Evolutionary conservation across 805 yeast species (phyloP).

Genomic region (Maudiozyma bulderi): DNA sequence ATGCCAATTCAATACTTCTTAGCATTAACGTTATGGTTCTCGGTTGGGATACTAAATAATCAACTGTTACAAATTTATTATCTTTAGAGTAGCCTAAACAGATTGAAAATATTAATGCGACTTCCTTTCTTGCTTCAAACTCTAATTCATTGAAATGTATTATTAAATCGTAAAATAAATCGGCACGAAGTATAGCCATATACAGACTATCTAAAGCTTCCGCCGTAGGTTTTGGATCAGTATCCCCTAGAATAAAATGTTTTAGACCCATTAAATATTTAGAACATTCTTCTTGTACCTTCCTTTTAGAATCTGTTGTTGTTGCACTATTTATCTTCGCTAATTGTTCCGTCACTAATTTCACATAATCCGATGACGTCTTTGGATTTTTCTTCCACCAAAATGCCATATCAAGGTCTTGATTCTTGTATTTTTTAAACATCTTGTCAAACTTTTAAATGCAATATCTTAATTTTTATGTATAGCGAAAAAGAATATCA

Average conservation of each 20-base stretch:
- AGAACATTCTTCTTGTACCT: constrained; percentile 63
- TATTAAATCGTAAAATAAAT: constrained; percentile 55
- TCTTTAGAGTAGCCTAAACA: constrained; percentile 72
- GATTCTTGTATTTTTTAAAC: constrained; percentile 25
- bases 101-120: constrained; percentile 59
- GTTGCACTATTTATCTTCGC: constrained; percentile 42
- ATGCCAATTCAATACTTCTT: constrained; percentile 58
- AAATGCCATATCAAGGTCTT: constrained; percentile 59
- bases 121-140: constrained; percentile 85
- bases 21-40: constrained; percentile 53
- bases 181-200: constrained; percentile 67
- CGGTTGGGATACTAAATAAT: constrained; percentile 62
- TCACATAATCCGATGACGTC: constrained; percentile 76
- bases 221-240: constrained; percentile 44
- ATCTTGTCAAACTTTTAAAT: constrained; percentile 3
- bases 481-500: too few relatives aligned
- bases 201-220: constrained; percentile 71
- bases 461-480: neutral
- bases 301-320: constrained; percentile 29
- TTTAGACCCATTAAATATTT: constrained; percentile 57
- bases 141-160: constrained; percentile 57
- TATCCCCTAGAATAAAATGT: constrained; percentile 52
- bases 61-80: constrained; percentile 75
- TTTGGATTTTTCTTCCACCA: constrained; percentile 85
- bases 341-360: constrained; percentile 65